These are phyloP conservation scores for Populus euphratica DNA, from an alignment of 345 rosid species.

Conservation along the genomic window DNA sequence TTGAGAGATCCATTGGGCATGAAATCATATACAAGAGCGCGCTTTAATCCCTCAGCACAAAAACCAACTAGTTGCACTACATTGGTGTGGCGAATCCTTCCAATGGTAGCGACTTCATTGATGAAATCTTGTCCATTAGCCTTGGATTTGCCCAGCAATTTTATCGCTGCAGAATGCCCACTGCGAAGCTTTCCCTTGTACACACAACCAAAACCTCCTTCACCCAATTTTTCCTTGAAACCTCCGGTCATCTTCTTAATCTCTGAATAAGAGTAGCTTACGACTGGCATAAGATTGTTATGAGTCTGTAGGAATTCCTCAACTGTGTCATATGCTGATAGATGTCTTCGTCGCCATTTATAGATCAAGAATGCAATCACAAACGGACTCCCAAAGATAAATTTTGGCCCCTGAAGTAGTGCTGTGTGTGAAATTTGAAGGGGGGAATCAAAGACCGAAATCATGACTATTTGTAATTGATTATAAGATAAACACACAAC, in stretches of 20 bases:
- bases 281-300: neutral
- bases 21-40: neutral
- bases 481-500: neutral
- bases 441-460: neutral
- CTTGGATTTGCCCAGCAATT: neutral
- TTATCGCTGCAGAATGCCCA: neutral
- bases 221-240: neutral
- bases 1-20: slow-evolving; percentile 2
- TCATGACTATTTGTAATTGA: no score
- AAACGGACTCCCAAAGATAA: neutral
- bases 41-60: neutral
- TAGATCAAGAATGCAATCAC: neutral
- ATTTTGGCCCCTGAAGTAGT: neutral
- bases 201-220: slow-evolving; percentile 2
- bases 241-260: neutral
- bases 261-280: neutral
- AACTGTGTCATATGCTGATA: neutral
- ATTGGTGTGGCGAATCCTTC: neutral
- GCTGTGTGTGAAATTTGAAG: neutral
- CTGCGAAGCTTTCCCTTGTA: neutral
- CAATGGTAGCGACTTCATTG: neutral
- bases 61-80: neutral
- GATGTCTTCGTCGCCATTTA: neutral
- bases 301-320: neutral
- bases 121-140: slow-evolving; percentile 1